Conservation (phyloP, 2,329 filamentous ascomycete genomes). For the Aspergillus aculeatinus region DNA sequence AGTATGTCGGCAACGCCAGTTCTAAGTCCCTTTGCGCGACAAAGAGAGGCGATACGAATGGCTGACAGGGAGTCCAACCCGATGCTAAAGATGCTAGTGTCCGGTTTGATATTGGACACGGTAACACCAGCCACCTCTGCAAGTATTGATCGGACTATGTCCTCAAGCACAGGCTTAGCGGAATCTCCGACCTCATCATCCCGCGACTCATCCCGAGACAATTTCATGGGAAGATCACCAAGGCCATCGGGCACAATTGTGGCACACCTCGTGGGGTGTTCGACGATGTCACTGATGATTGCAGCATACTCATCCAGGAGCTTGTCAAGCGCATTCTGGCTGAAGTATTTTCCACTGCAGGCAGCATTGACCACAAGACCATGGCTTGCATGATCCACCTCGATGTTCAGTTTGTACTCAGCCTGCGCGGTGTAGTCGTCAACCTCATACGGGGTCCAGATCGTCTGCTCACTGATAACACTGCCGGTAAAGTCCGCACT, state of each 20-base stretch:
- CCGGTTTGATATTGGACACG: constrained; percentile 21
- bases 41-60: constrained; percentile 30
- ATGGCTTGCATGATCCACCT: constrained; percentile 27
- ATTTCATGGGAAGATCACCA: constrained; percentile 23
- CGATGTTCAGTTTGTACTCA: constrained; percentile 33
- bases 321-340: constrained; percentile 18
- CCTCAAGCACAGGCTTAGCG: constrained; percentile 17
- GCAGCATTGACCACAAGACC: constrained; percentile 23
- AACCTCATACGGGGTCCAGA: constrained; percentile 25
- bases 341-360: constrained; percentile 25
- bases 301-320: constrained; percentile 21
- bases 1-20: constrained; percentile 33
- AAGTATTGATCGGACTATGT: constrained; percentile 22
- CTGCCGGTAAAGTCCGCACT: constrained; percentile 19
- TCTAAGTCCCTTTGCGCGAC: constrained; percentile 27
- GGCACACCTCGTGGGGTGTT: constrained; percentile 25
- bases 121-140: constrained; percentile 24
- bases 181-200: not conserved
- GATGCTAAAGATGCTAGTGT: constrained; percentile 32
- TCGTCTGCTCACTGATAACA: constrained; percentile 18
- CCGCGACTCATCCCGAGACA: not conserved
- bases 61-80: constrained; percentile 35
- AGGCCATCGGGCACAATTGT: constrained; percentile 24
- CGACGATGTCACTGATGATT: constrained; percentile 29
- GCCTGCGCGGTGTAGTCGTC: constrained; percentile 24